phyloP scores from a whole-genome alignment of 225 moss, liverwort and hornwort species.

The Ulota crispa region DNA sequence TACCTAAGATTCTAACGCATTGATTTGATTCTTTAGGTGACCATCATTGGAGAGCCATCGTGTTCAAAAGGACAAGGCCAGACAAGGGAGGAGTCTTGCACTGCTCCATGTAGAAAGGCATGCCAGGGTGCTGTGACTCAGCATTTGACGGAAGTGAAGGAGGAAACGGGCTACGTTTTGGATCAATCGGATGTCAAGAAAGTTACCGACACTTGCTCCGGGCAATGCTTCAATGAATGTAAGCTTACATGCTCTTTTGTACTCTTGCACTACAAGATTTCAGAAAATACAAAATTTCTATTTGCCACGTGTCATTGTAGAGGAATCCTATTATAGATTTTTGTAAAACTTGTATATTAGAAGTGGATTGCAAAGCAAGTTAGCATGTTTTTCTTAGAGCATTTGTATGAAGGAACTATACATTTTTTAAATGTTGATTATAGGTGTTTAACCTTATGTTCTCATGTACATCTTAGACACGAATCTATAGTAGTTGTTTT shows the following conservation, averaged over 20 bases:
- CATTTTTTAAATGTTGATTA: too few relatives aligned
- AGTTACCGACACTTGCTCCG: constrained; percentile 48
- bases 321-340: neutral
- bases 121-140: constrained; percentile 51
- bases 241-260: neutral
- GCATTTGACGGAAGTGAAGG: constrained; percentile 55
- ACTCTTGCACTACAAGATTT: neutral
- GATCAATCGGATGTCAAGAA: constrained; percentile 49
- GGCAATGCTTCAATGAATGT: constrained; percentile 65
- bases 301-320: neutral
- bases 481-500: too few relatives aligned
- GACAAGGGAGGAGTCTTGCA: constrained; percentile 59
- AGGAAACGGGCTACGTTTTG: constrained; percentile 61
- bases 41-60: constrained; percentile 52
- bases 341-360: neutral
- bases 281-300: neutral
- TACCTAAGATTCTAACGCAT: neutral
- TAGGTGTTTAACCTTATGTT: too few relatives aligned
- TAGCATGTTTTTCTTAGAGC: too few relatives aligned
- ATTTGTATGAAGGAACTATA: too few relatives aligned
- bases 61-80: constrained; percentile 66
- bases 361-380: too few relatives aligned
- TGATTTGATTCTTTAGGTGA: constrained; percentile 33
- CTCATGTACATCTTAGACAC: too few relatives aligned
- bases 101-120: constrained; percentile 48